phyloP scores from a whole-genome alignment of 768 basidiomycete species.

The Panus rudis region DNA sequence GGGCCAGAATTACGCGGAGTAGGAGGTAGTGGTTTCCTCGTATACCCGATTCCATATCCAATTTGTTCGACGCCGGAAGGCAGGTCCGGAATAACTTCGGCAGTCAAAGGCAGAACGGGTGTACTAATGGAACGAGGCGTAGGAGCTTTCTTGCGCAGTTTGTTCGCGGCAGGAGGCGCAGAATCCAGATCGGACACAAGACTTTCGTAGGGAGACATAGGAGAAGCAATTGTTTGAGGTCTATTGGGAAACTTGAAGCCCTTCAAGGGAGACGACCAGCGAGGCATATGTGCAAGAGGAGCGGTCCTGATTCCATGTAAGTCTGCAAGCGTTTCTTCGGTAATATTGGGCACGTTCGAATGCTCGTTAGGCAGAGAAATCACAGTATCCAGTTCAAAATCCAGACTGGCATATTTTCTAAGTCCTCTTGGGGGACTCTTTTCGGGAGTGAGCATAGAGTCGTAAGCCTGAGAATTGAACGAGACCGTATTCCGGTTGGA shows the following conservation, averaged over 20 bases:
- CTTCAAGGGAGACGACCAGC: slow-evolving; percentile 2
- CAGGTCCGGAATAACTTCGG: slow-evolving; percentile 27
- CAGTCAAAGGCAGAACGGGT: slow-evolving; percentile 19
- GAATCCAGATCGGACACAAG: slow-evolving; percentile 27
- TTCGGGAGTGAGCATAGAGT: no score
- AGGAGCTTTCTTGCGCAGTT: slow-evolving; percentile 32
- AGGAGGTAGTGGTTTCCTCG: no score
- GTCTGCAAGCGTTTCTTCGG: not conserved
- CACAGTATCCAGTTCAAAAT: slow-evolving; percentile 20
- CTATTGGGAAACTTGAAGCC: slow-evolving; percentile 6
- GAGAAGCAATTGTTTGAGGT: slow-evolving; percentile 13
- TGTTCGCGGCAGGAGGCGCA: slow-evolving; percentile 30
- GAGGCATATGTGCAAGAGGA: not conserved
- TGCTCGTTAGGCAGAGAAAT: slow-evolving; percentile 8
- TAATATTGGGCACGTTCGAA: not conserved
- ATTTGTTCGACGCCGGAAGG: slow-evolving; percentile 30
- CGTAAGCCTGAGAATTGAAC: no score
- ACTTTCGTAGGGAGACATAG: slow-evolving; percentile 25
- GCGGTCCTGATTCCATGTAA: not conserved
- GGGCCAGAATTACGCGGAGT: slow-evolving; percentile 6
- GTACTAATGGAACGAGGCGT: slow-evolving; percentile 31
- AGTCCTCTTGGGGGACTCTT: no score
- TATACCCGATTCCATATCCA: slow-evolving; percentile 28
- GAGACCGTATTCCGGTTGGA: no score
- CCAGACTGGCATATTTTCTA: slow-evolving; percentile 21